These are phyloP conservation scores for Plasmopara muralis DNA, from an alignment of 352 stramenopile genomes.

Conservation along the genomic window DNA sequence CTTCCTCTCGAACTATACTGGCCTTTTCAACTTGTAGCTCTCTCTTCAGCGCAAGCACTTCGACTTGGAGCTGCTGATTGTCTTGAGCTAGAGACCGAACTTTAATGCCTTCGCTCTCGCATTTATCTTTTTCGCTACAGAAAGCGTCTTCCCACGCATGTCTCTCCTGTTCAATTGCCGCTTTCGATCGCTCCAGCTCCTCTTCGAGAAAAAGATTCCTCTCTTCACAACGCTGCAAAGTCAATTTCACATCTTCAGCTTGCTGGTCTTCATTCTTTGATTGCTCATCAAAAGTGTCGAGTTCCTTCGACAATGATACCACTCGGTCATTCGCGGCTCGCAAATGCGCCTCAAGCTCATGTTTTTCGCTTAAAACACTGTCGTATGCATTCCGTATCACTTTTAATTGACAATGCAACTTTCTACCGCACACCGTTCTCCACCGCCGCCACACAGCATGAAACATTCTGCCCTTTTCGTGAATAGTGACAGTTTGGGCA, in stretches of 20 bases:
- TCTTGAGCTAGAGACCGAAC: constrained; percentile 31
- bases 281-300: constrained; percentile 25
- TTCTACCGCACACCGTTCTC: constrained; percentile 20
- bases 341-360: constrained; percentile 40
- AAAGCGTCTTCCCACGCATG: constrained; percentile 25
- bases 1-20: too few species aligned
- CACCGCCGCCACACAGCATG: constrained; percentile 37
- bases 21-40: too few species aligned
- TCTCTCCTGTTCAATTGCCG: constrained; percentile 22
- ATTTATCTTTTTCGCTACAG: constrained; percentile 21
- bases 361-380: constrained; percentile 26
- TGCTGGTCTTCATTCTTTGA: constrained; percentile 24
- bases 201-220: constrained; percentile 12
- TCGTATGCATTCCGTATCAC: constrained; percentile 14
- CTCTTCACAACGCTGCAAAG: constrained; percentile 28
- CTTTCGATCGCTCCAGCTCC: constrained; percentile 18
- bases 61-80: constrained; percentile 20
- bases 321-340: constrained; percentile 30
- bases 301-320: constrained; percentile 33
- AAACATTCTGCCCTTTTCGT: constrained; percentile 16
- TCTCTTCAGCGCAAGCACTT: too few species aligned
- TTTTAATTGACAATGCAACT: constrained; percentile 14
- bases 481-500: constrained; percentile 9
- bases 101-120: constrained; percentile 19
- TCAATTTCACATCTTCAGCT: constrained; percentile 29